Base-by-base conservation (phyloP, 108 stramenopile species). In the Bacterosira constricta region DNA sequence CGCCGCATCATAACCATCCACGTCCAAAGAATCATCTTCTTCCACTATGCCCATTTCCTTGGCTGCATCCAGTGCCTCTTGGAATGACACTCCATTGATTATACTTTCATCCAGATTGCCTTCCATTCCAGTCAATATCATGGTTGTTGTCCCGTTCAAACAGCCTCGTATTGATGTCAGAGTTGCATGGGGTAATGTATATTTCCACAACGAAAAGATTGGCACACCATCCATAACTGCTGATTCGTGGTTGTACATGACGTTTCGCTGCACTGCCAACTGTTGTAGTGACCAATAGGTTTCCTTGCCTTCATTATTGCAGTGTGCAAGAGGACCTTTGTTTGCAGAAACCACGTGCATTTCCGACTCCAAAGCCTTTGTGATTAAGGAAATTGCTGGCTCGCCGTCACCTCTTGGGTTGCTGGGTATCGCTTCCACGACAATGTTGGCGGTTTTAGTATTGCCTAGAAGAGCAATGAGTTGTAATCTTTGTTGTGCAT, bases 1-100 rank as follows among this genome's bases (percentile, higher is more conserved):
- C 1, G 76, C 76, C 15, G 76, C 76, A 49, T 77, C 76, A 27
- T 64, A 77, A 9, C 76, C 76, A 58, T 77, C 76, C 6, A 70
- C n/a, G 21, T 77, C 76, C 18, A 77, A 50, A 56, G 68, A 69
- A 42, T 77, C 76, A 53, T 77, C 76, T 56, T 35, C 44, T 41
- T 77, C 76, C 1, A 77, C 76, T 18, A 77, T 69, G 13, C 76
- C 76, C 68, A 70, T 64, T 17, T 49, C n/a, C 58, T 67, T 76
- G 8, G 66, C 66, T 12, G 65, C 58, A 8, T 61, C 1, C 1
- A 67, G 46, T 45, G 75, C 66, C 13, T 77, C 59, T 31, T 66
- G 49, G 49, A 62, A 77, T 51, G 59, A 27, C 36, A 50, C 66
- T 20, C 63, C 63, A n/a, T 31, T 27, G 39, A 13, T 26, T 20